These are phyloP conservation scores for Soucietia sequanensis DNA, from an alignment of 805 yeast species.

Conservation along the genomic window DNA sequence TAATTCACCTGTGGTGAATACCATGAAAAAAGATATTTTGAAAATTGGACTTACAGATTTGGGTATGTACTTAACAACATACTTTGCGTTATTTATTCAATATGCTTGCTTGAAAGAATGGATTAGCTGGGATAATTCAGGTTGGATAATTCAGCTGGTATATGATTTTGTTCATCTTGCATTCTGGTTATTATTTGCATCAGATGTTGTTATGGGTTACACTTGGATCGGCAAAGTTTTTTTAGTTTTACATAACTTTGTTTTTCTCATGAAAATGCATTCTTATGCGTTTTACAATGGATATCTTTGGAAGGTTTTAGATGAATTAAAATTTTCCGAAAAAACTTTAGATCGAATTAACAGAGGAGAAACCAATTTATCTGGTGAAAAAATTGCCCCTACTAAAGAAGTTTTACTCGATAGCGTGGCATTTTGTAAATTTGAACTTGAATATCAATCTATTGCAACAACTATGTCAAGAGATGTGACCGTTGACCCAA, in stretches of 20 bases:
- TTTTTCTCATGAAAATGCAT: slow-evolving; percentile 91
- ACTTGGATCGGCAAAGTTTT: slow-evolving; percentile 94
- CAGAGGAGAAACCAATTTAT: slow-evolving; percentile 16
- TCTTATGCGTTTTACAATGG: slow-evolving; percentile 93
- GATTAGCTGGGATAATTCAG: slow-evolving; percentile 61
- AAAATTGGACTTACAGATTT: slow-evolving; percentile 75
- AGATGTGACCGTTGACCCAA: slow-evolving; percentile 10
- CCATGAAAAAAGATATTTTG: slow-evolving; percentile 59
- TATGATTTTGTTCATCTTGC: slow-evolving; percentile 55
- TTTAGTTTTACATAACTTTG: slow-evolving; percentile 78
- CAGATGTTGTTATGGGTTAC: slow-evolving; percentile 43
- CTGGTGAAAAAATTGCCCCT: slow-evolving; percentile 12
- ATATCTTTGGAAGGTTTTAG: slow-evolving; percentile 66
- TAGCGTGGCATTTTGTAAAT: slow-evolving; percentile 65
- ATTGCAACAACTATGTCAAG: slow-evolving; percentile 15
- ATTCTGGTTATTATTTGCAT: slow-evolving; percentile 57
- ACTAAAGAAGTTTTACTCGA: slow-evolving; percentile 33
- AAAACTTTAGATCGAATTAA: slow-evolving; percentile 39
- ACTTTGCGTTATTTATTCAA: slow-evolving; percentile 62
- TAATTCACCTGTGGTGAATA: slow-evolving; percentile 53
- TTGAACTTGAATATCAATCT: slow-evolving; percentile 66
- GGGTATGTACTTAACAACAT: slow-evolving; percentile 67
- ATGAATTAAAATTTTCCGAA: slow-evolving; percentile 54
- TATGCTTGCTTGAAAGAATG: slow-evolving; percentile 40
- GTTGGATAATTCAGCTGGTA: slow-evolving; percentile 58